These are phyloP conservation scores for Firmiana major DNA, from an alignment of 345 rosid species.

Conservation along the genomic window DNA sequence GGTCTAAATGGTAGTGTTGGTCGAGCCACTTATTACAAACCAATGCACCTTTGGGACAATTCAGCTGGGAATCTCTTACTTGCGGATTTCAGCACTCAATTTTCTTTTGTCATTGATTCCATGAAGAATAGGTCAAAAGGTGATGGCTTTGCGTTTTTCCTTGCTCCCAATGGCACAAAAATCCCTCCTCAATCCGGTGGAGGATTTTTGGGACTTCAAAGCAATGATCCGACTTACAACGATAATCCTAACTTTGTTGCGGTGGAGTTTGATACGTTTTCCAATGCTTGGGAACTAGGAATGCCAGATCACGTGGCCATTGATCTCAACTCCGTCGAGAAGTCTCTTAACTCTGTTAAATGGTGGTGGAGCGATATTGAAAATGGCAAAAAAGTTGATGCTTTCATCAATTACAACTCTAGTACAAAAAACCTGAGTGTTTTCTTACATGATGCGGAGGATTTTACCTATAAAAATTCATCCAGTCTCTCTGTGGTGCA, in stretches of 20 bases:
- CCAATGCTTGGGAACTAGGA: constrained; percentile 3
- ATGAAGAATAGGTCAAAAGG: not conserved
- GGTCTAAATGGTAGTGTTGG: not conserved
- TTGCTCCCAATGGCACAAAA: constrained; percentile 25
- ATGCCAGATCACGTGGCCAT: constrained; percentile 31
- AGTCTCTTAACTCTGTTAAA: not conserved
- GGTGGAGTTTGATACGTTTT: constrained; percentile 36
- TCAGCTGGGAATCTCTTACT: not conserved
- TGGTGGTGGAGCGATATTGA: not conserved
- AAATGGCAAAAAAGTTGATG: constrained; percentile 7
- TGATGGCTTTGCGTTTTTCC: constrained; percentile 38
- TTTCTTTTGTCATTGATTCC: constrained; percentile 31
- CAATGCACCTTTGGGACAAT: constrained; percentile 14
- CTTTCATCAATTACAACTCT: constrained; percentile 33
- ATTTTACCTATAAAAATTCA: constrained; percentile 11
- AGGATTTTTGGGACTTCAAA: constrained; percentile 36
- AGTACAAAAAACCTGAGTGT: constrained; percentile 39
- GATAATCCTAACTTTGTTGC: constrained; percentile 18
- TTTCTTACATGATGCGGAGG: constrained; percentile 27
- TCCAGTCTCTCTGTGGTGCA: constrained; percentile 32
- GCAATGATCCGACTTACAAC: not conserved
- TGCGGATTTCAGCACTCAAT: constrained; percentile 35
- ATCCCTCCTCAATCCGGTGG: constrained; percentile 29
- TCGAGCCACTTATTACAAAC: not conserved
- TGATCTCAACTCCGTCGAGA: constrained; percentile 21